A percentile compares a stretch with the other conserved stretches of the same genome.
Evolutionary conservation across 495 filamentous ascomycete species (phyloP).

Genomic region (Aeminium ludgeri): DNA sequence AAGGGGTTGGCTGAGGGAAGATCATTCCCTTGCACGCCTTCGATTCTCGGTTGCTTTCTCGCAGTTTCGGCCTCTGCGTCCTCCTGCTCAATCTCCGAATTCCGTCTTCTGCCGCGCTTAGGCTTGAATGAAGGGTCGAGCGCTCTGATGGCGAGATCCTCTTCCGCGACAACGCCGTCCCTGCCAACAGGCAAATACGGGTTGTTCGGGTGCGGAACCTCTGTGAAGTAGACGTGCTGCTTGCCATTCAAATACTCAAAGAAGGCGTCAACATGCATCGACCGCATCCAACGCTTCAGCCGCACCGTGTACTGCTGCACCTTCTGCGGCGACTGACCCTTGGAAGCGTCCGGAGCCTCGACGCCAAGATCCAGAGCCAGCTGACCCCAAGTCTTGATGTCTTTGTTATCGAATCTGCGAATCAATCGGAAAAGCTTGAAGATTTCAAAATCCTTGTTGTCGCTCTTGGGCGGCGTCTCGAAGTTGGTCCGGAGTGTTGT

Average conservation of each 20-base stretch:
- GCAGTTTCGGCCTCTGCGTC: slow-evolving; percentile 32
- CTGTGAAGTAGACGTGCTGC: slow-evolving; percentile 64
- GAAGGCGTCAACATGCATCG: slow-evolving; percentile 94
- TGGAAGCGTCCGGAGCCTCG: slow-evolving; percentile 65
- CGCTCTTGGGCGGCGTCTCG: slow-evolving; percentile 71
- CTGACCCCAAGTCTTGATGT: slow-evolving; percentile 94
- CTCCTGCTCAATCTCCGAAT: slow-evolving; percentile 58
- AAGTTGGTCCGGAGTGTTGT: slow-evolving; percentile 64
- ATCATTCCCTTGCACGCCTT: slow-evolving; percentile 45
- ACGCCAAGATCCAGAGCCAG: slow-evolving; percentile 80
- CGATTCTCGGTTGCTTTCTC: slow-evolving; percentile 46
- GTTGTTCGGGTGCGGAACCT: slow-evolving; percentile 49
- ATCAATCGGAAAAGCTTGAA: slow-evolving; percentile 73
- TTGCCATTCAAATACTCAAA: slow-evolving; percentile 81
- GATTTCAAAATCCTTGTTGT: slow-evolving; percentile 80
- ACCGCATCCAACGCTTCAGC: slow-evolving; percentile 96
- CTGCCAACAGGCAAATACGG: slow-evolving; percentile 50
- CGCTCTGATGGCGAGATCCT: slow-evolving; percentile 81
- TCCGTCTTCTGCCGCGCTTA: slow-evolving; percentile 69
- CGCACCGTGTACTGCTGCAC: slow-evolving; percentile 94
- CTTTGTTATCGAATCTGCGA: slow-evolving; percentile 61
- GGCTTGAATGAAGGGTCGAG: slow-evolving; percentile 81
- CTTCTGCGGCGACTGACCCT: slow-evolving; percentile 89
- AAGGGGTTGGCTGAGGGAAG: slow-evolving; percentile 43
- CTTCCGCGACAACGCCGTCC: slow-evolving; percentile 77